phyloP scores from a whole-genome alignment of 192 early-diverging fungal species.

The Rhizophlyctis rosea region DNA sequence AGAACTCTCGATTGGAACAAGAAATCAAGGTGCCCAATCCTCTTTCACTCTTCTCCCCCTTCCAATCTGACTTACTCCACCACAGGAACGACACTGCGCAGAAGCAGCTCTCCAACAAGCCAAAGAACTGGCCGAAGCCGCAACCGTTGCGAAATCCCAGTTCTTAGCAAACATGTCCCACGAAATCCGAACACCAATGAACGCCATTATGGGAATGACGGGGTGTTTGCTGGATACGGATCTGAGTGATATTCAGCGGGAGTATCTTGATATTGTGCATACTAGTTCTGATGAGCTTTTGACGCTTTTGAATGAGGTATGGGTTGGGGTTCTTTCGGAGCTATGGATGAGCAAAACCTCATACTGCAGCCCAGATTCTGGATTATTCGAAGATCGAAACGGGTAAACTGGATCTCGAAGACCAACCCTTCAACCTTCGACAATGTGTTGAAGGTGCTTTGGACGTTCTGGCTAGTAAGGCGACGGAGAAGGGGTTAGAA shows the following conservation, averaged over 20 bases:
- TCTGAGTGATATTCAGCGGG: neutral
- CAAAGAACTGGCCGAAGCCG: conserved; percentile 16
- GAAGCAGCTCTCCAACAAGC: conserved; percentile 9
- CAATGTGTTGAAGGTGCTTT: neutral
- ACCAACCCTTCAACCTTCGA: conserved; percentile 5
- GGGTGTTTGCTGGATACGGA: neutral
- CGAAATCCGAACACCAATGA: neutral
- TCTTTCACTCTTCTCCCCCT: no score
- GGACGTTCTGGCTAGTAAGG: conserved; percentile 5
- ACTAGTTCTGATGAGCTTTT: neutral
- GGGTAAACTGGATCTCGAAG: conserved; percentile 14
- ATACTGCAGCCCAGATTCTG: neutral
- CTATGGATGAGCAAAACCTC: no score
- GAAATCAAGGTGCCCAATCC: no score
- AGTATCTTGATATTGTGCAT: neutral
- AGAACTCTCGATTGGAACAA: conserved; percentile 9
- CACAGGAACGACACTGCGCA: conserved; percentile 9
- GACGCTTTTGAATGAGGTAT: neutral
- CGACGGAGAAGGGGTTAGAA: neutral
- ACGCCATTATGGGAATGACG: neutral
- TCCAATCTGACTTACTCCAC: no score
- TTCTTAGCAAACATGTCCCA: conserved; percentile 16
- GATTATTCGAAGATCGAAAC: conserved; percentile 2
- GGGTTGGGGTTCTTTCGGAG: no score
- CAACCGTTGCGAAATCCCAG: conserved; percentile 6